These are phyloP conservation scores for Fraxinus greggii DNA, from an alignment of 305 asterid genomes.

Conservation along the genomic window DNA sequence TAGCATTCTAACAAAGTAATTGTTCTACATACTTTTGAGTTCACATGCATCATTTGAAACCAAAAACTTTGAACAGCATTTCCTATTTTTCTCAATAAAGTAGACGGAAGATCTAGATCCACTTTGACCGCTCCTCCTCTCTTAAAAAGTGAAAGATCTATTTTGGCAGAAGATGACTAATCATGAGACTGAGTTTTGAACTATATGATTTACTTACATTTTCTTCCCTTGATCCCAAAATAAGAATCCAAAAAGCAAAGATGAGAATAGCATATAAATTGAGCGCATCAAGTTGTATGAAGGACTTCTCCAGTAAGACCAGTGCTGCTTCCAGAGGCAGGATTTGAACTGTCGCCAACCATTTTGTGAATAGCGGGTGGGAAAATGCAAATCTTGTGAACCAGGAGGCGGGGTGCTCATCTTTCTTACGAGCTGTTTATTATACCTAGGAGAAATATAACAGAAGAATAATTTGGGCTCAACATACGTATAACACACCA, in stretches of 20 bases:
- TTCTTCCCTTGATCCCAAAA: slow-evolving; percentile 55
- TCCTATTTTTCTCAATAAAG: background rate
- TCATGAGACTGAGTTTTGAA: background rate
- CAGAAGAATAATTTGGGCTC: background rate
- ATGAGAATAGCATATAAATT: slow-evolving; percentile 33
- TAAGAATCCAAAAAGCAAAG: slow-evolving; percentile 43
- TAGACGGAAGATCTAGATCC: background rate
- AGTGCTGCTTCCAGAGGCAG: slow-evolving; percentile 65
- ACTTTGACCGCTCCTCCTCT: background rate
- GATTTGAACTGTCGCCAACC: slow-evolving; percentile 60
- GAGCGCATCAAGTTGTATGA: slow-evolving; percentile 56
- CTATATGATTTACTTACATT: slow-evolving; percentile 35
- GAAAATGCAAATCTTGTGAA: slow-evolving; percentile 51
- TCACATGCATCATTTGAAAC: background rate
- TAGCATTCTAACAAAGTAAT: background rate
- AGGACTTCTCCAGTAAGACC: slow-evolving; percentile 75
- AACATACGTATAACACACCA: background rate
- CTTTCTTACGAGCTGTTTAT: slow-evolving; percentile 39
- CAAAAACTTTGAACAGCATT: background rate
- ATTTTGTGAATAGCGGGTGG: slow-evolving; percentile 40
- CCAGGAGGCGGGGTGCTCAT: slow-evolving; percentile 47
- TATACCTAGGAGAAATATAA: slow-evolving; percentile 34
- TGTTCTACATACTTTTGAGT: background rate
- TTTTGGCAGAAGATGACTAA: background rate
- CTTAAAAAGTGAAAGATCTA: background rate